phyloP scores from a whole-genome alignment of 2,329 filamentous ascomycete species.

The Rachicladosporium sp. region DNA sequence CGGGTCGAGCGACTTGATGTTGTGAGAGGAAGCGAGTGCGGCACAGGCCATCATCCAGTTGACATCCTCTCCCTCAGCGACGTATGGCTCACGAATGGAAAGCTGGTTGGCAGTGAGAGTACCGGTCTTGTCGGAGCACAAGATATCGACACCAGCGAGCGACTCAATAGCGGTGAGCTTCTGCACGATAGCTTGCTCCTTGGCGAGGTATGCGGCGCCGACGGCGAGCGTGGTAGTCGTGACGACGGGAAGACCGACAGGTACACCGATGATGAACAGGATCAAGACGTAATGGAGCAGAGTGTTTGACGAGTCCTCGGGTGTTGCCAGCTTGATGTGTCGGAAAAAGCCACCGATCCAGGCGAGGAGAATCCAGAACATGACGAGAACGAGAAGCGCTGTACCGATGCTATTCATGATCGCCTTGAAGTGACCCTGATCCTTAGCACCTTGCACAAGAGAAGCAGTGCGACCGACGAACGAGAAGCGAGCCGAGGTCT shows the following conservation, averaged over 20 bases:
- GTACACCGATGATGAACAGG: constrained; percentile 65
- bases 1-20: constrained; percentile 65
- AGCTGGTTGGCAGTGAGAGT: constrained; percentile 65
- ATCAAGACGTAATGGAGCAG: constrained; percentile 58
- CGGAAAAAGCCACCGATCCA: constrained; percentile 75
- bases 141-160: constrained; percentile 61
- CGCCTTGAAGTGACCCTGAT: constrained; percentile 68
- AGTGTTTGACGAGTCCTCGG: constrained; percentile 47
- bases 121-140: constrained; percentile 74
- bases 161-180: constrained; percentile 71
- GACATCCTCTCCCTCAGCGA: constrained; percentile 63
- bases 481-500: constrained; percentile 55
- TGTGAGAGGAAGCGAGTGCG: constrained; percentile 65
- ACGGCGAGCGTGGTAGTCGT: constrained; percentile 67
- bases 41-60: constrained; percentile 80
- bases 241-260: constrained; percentile 67
- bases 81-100: constrained; percentile 64
- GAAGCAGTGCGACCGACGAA: constrained; percentile 67
- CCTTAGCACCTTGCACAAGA: constrained; percentile 62
- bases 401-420: constrained; percentile 76
- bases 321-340: constrained; percentile 50
- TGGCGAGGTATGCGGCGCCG: constrained; percentile 63
- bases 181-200: constrained; percentile 69
- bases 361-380: constrained; percentile 61
- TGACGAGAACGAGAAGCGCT: constrained; percentile 59